phyloP scores from a whole-genome alignment of 2,329 filamentous ascomycete genomes.

The Sclerotinia trifoliorum region DNA sequence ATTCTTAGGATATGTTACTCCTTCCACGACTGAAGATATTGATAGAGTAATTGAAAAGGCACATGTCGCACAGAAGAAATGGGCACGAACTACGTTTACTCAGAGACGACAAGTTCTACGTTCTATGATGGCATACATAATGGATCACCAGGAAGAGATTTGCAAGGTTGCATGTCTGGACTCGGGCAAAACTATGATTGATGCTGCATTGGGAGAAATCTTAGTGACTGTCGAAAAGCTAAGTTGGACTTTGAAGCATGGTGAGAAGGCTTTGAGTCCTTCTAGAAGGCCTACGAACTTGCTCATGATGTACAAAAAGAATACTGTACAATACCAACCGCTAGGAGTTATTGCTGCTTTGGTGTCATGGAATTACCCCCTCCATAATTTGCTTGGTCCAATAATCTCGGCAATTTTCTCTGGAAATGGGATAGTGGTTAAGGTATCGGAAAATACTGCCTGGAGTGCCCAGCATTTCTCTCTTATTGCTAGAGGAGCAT shows the following conservation, averaged over 20 bases:
- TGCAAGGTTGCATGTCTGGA: constrained; percentile 84
- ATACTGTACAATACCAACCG: constrained; percentile 86
- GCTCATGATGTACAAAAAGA: constrained; percentile 93
- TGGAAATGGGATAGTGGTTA: constrained; percentile 89
- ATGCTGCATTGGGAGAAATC: constrained; percentile 91
- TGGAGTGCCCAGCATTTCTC: constrained; percentile 88
- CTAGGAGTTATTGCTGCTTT: constrained; percentile 89
- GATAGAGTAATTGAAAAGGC: constrained; percentile 76
- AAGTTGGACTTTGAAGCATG: constrained; percentile 89
- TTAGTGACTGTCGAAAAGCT: constrained; percentile 92
- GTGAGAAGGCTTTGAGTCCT: constrained; percentile 73
- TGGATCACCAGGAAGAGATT: constrained; percentile 87
- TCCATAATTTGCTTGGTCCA: constrained; percentile 92
- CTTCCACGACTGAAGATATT: constrained; percentile 72
- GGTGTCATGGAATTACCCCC: constrained; percentile 96
- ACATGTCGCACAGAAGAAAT: constrained; percentile 69
- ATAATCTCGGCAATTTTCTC: constrained; percentile 88
- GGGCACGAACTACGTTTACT: constrained; percentile 74
- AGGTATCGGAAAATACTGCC: constrained; percentile 91
- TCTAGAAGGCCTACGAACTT: constrained; percentile 80
- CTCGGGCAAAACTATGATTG: constrained; percentile 93
- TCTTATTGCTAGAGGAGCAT: constrained; percentile 72
- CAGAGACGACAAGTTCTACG: constrained; percentile 77
- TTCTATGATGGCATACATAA: constrained; percentile 76
- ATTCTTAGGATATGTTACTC: constrained; percentile 75